Evolutionary conservation across 768 basidiomycete species (phyloP), one percentile per base, ranked within the genome.

Genomic region (Rhizopogon roseolus): DNA sequence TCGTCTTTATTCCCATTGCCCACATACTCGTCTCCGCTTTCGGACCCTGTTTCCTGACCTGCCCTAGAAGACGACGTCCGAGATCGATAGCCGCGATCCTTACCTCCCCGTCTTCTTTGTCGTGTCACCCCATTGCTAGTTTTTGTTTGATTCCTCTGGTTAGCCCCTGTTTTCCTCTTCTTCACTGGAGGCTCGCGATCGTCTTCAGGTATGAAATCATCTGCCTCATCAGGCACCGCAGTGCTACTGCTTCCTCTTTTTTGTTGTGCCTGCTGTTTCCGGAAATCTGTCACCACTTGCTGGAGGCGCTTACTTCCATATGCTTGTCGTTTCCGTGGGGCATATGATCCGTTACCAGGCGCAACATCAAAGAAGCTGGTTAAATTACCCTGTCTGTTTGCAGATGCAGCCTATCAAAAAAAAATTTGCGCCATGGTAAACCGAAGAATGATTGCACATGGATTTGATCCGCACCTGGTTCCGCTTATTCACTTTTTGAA

Each of bases 281-380:
- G 78, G 64, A 88, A 90, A 54, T 90, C 89, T 27, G 81, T 76
- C n/a, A 93, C 86, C 8, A 93, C 88, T 64, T 92, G 79, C 65
- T 96, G 90, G 54, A 97, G 71, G 7, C 94, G 81, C 69, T 92
- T 95, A 66, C 88, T 91, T 3, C 86, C 73, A 60, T 95, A 95
- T 4, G 85, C 88, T 59, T 90, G 86, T 37, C 89, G 81, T 63
- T 86, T 84, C 39, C 88, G 78, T 1, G 94, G 94, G 5, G 85
- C 92, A 61, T 79, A 75, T 41, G 83, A 82, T 16, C 86, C 88
- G 54, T 77, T 79, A 5, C 86, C 89, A 5, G 79, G 73, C 11
- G 80, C 77, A 4, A 86, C 72, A 59, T 88, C 88, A 63, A 97
- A 82, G 71, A 85, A 96, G 0, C 80, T 77, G 50, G 81, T 81